Evolutionary conservation across 352 stramenopile species (phyloP), one percentile per base, ranked within the genome.

Genomic region (Pythium folliculosum): DNA sequence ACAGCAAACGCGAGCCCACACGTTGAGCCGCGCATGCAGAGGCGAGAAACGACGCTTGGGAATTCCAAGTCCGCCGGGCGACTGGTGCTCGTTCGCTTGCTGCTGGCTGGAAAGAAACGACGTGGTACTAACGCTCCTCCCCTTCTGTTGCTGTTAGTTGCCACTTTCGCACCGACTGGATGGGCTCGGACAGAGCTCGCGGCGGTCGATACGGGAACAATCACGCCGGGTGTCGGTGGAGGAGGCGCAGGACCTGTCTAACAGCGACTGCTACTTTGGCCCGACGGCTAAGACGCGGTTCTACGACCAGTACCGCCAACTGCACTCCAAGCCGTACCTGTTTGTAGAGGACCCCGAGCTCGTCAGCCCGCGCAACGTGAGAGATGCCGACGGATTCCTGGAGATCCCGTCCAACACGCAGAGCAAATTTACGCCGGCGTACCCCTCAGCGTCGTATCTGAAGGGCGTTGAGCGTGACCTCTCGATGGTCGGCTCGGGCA

Each of bases 251-350:
- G 73, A 82, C 32, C 58, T 84, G n/a, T 52, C 62, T 45, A 77
- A 78, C 56, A 82, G 70, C 21, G 76, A 84, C 22, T 65, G 68
- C 21, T 94, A 94, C 71, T 91, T 94, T 55, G 86, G 86, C 23
- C 75, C 75, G 0, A 68, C 56, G 1, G 83, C 86, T 19, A 86
- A 83, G 48, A 54, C 73, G 10, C 56, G 74, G 14, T 94, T 94
- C 63, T 94, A 84, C 60, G 70, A 70, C 7, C 73, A 82, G 61
- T 94, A 94, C 67, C 76, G 71, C 1, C 72, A 88, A 37, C 32
- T 94, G 40, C 78, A 87, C 52, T 81, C 77, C 0, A 78, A 82
- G n/a, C 81, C 81, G 21, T 90, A 89, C 63, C 58, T 92, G 23
- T 92, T 89, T 38, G 73, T 88, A 21, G 77, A 80, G 13, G 58